Conservation (phyloP, 2,329 filamentous ascomycete genomes). For the Aureobasidium sp. region DNA sequence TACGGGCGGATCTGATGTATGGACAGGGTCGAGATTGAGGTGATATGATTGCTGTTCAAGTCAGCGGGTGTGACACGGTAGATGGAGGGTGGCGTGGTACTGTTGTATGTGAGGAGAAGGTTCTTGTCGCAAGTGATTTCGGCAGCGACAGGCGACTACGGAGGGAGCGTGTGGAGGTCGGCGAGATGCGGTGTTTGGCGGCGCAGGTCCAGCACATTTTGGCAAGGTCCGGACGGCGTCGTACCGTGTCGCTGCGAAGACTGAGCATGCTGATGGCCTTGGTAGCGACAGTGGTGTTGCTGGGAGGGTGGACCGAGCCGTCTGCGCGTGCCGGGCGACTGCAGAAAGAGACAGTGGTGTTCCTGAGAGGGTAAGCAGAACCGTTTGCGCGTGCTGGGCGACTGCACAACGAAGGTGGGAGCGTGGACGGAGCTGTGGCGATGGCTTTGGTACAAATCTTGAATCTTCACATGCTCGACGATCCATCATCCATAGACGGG, state of each 20-base stretch:
- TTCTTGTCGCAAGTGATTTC: not conserved
- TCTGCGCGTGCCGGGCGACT: not conserved
- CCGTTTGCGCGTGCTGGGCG: not conserved
- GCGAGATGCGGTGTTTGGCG: slow-evolving; percentile 2
- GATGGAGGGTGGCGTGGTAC: not conserved
- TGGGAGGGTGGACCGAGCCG: not conserved
- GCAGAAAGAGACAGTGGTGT: not conserved
- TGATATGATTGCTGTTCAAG: not conserved
- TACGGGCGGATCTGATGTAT: not conserved
- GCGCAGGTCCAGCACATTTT: slow-evolving; percentile 16
- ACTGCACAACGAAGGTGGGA: not conserved
- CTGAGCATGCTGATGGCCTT: not conserved
- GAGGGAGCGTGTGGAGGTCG: not conserved
- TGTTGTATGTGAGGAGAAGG: not conserved
- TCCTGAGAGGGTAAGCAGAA: not conserved
- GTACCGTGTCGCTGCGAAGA: not conserved
- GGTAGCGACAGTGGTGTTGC: not conserved
- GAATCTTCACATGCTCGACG: slow-evolving; percentile 6
- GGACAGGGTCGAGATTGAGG: not conserved
- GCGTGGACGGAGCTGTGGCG: not conserved
- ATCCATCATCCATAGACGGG: not conserved
- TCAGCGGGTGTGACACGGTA: not conserved
- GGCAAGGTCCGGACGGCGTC: not conserved
- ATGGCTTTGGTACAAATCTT: not conserved
- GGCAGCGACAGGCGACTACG: not conserved